Evolutionary conservation across 2,329 filamentous ascomycete species (phyloP).

Genomic region (Sclerotinia borealis): DNA sequence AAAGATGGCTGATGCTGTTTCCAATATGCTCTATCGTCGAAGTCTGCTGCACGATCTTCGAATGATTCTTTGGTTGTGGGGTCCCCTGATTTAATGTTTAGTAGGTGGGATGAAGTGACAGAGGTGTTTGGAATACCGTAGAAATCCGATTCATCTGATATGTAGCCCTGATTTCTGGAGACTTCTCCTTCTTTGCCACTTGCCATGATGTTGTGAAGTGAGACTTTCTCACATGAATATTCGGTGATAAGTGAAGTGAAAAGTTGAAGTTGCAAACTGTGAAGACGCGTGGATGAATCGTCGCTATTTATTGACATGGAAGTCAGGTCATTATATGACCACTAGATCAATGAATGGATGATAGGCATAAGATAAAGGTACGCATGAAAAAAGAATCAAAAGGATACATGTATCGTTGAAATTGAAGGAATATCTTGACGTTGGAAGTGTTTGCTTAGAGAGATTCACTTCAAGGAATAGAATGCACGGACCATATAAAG

Average conservation of each 20-base stretch:
- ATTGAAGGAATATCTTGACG: neutral
- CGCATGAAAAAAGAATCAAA: neutral
- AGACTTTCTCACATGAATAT: neutral
- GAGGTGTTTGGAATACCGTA: conserved; percentile 40
- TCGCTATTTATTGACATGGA: neutral
- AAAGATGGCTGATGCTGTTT: conserved; percentile 31
- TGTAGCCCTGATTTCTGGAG: conserved; percentile 15
- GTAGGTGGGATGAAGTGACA: conserved; percentile 4
- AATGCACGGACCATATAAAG: neutral
- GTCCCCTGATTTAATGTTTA: conserved; percentile 43
- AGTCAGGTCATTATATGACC: neutral
- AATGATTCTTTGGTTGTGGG: conserved; percentile 43
- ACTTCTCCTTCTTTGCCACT: conserved; percentile 7
- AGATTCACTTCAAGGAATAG: neutral
- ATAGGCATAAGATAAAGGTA: neutral
- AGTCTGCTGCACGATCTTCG: conserved; percentile 43
- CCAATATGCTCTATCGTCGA: conserved; percentile 49
- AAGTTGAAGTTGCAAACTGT: neutral
- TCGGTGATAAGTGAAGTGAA: neutral
- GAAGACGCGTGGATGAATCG: neutral
- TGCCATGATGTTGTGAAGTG: conserved; percentile 15
- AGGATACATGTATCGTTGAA: too few relatives aligned
- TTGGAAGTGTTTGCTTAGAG: neutral
- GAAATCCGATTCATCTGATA: conserved; percentile 47
- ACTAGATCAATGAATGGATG: neutral